Conservation (phyloP, 352 stramenopile genomes). For the Blastocystis sp. region DNA sequence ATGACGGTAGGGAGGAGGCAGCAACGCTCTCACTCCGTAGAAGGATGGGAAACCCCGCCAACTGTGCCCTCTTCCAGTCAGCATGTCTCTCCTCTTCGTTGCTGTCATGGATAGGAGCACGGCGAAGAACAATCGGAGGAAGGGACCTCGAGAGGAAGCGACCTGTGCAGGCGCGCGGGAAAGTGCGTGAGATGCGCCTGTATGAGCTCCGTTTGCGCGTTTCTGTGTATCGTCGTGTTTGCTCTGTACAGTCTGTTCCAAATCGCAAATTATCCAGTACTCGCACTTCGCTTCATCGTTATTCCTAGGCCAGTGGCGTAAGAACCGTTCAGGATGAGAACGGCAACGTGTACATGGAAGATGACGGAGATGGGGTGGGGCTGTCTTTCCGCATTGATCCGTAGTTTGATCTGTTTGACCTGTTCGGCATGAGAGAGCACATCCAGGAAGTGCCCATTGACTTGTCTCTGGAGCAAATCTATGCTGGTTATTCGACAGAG, state of each 20-base stretch:
- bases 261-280: neutral
- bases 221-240: neutral
- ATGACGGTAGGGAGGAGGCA: neutral
- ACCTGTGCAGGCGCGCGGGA: neutral
- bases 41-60: neutral
- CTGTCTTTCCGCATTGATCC: neutral
- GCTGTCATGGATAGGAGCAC: neutral
- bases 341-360: neutral
- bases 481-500: neutral
- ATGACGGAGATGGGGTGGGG: constrained; percentile 2
- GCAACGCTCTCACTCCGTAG: neutral
- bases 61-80: neutral
- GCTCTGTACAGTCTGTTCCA: neutral
- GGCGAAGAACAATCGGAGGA: neutral
- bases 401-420: constrained; percentile 46
- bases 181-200: neutral
- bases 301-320: neutral
- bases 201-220: neutral
- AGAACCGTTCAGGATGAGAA: neutral
- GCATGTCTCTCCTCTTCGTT: neutral
- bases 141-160: neutral
- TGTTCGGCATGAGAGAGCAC: constrained; percentile 16
- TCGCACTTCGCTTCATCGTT: neutral
- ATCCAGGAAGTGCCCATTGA: constrained; percentile 9
- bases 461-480: constrained; percentile 45